These are phyloP conservation scores for Naumovozyma castellii DNA, from an alignment of 805 yeast species.

Conservation along the genomic window DNA sequence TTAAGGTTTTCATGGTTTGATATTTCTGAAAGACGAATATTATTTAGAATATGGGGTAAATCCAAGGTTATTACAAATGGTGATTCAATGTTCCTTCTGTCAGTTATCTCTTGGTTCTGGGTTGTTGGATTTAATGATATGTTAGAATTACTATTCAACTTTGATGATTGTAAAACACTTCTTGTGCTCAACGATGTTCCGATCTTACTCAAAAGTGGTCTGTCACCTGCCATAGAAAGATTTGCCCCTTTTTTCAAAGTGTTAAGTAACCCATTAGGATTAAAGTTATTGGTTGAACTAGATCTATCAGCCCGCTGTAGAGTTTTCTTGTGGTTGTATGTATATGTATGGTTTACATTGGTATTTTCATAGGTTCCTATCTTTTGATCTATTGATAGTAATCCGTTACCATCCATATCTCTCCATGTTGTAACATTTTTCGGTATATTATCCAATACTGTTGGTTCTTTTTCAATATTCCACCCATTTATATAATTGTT, in stretches of 20 bases:
- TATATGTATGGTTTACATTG: background rate
- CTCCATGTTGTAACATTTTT: slow-evolving; percentile 27
- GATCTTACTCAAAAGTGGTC: background rate
- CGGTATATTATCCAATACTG: slow-evolving; percentile 23
- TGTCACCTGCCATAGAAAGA: background rate
- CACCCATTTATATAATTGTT: slow-evolving; percentile 27
- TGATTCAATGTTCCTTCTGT: slow-evolving; percentile 7
- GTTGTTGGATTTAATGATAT: slow-evolving; percentile 7
- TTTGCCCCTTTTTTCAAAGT: slow-evolving; percentile 10
- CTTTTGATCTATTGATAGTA: slow-evolving; percentile 23
- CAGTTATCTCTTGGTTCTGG: slow-evolving; percentile 7
- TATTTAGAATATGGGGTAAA: slow-evolving; percentile 23
- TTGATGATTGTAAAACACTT: slow-evolving; percentile 1
- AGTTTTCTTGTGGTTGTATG: background rate
- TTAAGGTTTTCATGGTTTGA: slow-evolving; percentile 3
- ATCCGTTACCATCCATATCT: slow-evolving; percentile 30
- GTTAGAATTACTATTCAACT: slow-evolving; percentile 8
- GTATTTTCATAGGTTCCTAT: slow-evolving; percentile 17
- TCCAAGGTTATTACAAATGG: slow-evolving; percentile 24
- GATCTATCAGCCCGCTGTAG: background rate
- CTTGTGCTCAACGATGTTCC: background rate
- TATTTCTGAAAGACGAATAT: slow-evolving; percentile 19
- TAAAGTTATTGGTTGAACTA: background rate
- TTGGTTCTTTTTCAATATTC: slow-evolving; percentile 26
- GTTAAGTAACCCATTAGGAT: background rate